Base-by-base conservation (phyloP, 73 alveolate genomes). In the Paramecium primaurelia region DNA sequence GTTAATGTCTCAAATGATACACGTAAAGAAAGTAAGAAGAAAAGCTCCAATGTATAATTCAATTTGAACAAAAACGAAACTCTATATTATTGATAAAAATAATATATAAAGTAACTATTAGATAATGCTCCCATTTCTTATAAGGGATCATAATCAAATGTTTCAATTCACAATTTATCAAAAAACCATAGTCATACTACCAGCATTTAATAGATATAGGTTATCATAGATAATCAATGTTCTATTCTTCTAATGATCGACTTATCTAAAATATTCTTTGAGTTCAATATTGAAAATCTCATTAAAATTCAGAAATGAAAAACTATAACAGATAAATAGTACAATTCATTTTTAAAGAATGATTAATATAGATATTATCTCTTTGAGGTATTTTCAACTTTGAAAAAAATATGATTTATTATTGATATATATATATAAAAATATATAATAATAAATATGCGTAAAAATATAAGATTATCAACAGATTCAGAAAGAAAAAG, bases 41-140 rank as follows among this genome's bases (percentile, higher is more conserved):
- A 75, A 42, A 20, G 16, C 37, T 75, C 88, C 60, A n/a, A n/a
- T 75, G 88, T 38, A 20, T 69, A 38, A 34, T 36, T 75, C 47
- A 25, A 42, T 38, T 16, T 75, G 88, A 75, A 38, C 88, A n/a
- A 75, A 75, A 75, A 38, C 88, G 68, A 75, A 36, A 75, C 60
- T 75, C 58, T 75, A 75, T n/a, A 75, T 75, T 38, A 75, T 38
- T 75, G 58, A 75, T 75, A 36, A n/a, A 75, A 75, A 34, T 68
- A 34, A 68, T 54, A 68, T 68, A 9, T 14, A 18, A 38, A 36
- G 34, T 75, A 75, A 75, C 60, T 40, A 75, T 18, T 36, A 38
- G 58, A 75, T 75, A 20, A 11, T 34, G 34, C 36, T 38, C 18
- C 88, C 88, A 22, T 60, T 75, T 42, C 58, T 38, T 30, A 32